Base-by-base conservation (phyloP, 2,329 filamentous ascomycete species). In the Fusarium napiforme region DNA sequence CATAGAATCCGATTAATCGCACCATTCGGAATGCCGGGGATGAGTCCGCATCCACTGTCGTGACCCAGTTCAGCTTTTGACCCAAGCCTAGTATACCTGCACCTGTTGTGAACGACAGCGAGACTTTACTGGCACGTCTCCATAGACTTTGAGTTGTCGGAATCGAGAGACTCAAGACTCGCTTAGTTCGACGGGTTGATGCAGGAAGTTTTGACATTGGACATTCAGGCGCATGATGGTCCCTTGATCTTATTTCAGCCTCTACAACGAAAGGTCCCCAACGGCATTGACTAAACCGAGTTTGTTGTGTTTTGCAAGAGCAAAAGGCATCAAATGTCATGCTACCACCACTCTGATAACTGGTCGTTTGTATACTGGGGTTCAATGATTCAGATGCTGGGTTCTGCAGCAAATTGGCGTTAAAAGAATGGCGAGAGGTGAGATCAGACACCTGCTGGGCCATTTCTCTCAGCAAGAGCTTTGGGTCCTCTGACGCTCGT, bases 351-450 rank as follows among this genome's bases (percentile, higher is more conserved):
- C 50, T 9, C 4, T 37, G 50, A 5, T 53, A 53, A 4, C 3
- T 26, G 1, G 12, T 28, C 1, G n/a, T 26, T 2, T 26, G 1
- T 7, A 37, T 16, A 21, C 2, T 21, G 0, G n/a, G 12, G 0
- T 2, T 6, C 6, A 10, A 21, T 16, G 3, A 2, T 2, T 21
- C 0, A 9, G 32, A 15, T 36, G 0, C 11, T 15, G 11, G 6
- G 0, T 15, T 19, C 3, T 52, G n/a, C 1, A 11, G 5, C 1
- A 6, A 11, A 4, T 4, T 37, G 0, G 18, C 0, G 2, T 2
- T 10, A 0, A 19, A 1, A 26, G 4, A 2, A 2, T 0, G 15
- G 3, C 6, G 4, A 5, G 32, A 26, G n/a, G 21, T 15, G 16
- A 8, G 11, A 9, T 5, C 18, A 0, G 16, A 26, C 0, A 36